Evolutionary conservation across 106 monocot species (phyloP).

Genomic region (Platanthera zijinensis): DNA sequence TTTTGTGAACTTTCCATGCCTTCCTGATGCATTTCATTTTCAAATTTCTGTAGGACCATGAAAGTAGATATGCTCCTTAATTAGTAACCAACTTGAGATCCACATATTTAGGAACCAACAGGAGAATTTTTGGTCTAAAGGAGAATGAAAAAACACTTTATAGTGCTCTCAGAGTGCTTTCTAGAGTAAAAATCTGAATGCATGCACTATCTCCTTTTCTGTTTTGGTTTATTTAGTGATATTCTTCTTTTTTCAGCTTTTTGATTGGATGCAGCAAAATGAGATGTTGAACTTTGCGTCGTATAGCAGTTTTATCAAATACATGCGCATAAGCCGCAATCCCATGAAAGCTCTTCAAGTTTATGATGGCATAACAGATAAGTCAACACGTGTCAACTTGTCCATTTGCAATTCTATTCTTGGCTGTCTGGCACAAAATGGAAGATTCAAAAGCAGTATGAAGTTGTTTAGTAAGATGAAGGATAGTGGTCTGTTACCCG

Average conservation of each 20-base stretch:
- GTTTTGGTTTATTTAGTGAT: slow-evolving; percentile 2
- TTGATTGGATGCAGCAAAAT: slow-evolving; percentile 77
- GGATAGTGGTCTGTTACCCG: slow-evolving; percentile 57
- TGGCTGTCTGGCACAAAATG: slow-evolving; percentile 72
- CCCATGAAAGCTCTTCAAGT: slow-evolving; percentile 55
- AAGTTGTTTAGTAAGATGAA: slow-evolving; percentile 88
- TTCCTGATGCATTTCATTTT: background rate
- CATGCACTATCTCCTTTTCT: background rate
- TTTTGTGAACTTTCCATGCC: background rate
- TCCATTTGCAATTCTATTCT: slow-evolving; percentile 84
- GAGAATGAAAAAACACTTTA: background rate
- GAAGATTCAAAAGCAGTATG: slow-evolving; percentile 54
- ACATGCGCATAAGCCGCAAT: slow-evolving; percentile 72
- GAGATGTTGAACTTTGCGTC: slow-evolving; percentile 60
- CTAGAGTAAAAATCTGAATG: background rate
- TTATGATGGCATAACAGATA: slow-evolving; percentile 58
- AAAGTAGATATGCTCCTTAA: background rate
- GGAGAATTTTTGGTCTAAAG: background rate
- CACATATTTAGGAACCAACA: background rate
- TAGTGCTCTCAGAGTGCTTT: background rate
- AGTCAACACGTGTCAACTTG: slow-evolving; percentile 35
- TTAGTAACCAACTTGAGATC: background rate
- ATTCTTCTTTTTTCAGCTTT: slow-evolving; percentile 53
- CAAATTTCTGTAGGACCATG: background rate
- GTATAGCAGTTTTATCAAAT: slow-evolving; percentile 85